Percentiles rank a stretch among this genome's conserved stretches.
phyloP scores from a whole-genome alignment of 1,284 basidiomycete species.

The Pseudozyma sp. region DNA sequence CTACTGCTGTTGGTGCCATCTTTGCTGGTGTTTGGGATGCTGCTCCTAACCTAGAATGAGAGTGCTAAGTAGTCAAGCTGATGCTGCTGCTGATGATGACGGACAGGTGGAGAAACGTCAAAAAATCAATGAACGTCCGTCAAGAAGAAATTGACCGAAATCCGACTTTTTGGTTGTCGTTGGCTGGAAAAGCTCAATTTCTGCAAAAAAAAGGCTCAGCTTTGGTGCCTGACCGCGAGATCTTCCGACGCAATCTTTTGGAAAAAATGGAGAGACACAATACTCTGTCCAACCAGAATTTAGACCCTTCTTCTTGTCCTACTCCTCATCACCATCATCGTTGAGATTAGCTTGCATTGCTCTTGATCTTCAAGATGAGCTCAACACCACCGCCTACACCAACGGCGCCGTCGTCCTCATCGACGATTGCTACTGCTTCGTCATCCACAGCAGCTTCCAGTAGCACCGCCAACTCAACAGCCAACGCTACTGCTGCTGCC shows the following conservation, averaged over 20 bases:
- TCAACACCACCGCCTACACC: constrained; percentile 23
- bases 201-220: background rate
- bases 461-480: constrained; percentile 6
- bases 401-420: constrained; percentile 3
- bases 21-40: background rate
- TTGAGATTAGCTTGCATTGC: background rate
- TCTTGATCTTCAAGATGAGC: constrained; percentile 10
- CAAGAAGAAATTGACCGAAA: too few species aligned
- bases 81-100: too few species aligned
- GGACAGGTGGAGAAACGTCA: too few species aligned
- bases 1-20: constrained; percentile 8
- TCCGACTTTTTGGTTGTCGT: background rate
- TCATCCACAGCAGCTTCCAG: constrained; percentile 17
- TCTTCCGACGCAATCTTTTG: constrained; percentile 4
- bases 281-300: too few species aligned
- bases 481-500: constrained; percentile 6
- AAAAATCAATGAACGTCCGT: too few species aligned
- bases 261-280: too few species aligned
- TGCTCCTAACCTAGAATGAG: background rate
- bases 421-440: constrained; percentile 6
- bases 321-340: constrained; percentile 13
- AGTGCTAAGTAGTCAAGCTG: background rate
- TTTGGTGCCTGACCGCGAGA: constrained; percentile 7
- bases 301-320: constrained; percentile 1
- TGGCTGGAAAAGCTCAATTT: background rate